Percentiles rank a stretch among this genome's conserved stretches.
Evolutionary conservation across 2,329 filamentous ascomycete species (phyloP).

Genomic region (Colletotrichum somersetense): DNA sequence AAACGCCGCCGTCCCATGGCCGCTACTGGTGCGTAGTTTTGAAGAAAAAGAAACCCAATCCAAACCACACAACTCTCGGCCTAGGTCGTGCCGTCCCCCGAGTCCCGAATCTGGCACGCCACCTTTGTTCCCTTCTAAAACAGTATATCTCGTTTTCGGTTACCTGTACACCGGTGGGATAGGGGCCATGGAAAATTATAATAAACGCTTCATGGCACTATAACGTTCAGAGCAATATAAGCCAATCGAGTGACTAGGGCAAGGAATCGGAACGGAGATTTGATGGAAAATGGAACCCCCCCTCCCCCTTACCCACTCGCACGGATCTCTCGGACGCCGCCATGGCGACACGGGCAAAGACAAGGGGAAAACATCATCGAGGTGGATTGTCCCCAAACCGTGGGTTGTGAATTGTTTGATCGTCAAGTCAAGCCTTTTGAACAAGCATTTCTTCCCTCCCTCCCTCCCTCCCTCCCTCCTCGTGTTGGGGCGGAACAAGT

Average conservation of each 20-base stretch:
- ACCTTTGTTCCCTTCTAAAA: background rate
- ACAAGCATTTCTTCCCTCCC: slow-evolving; percentile 26
- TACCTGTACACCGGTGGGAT: background rate
- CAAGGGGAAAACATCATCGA: background rate
- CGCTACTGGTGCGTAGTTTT: background rate
- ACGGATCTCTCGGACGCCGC: background rate
- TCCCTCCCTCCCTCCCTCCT: background rate
- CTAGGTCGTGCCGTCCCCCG: background rate
- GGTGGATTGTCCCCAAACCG: background rate
- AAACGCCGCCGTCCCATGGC: background rate
- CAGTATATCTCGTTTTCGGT: background rate
- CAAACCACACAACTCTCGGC: background rate
- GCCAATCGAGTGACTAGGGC: background rate
- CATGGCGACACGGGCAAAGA: background rate
- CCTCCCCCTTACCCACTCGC: background rate
- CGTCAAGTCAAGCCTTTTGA: slow-evolving; percentile 32
- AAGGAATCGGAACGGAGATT: background rate
- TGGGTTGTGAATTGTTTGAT: slow-evolving; percentile 22
- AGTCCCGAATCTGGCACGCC: background rate
- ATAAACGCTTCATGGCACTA: background rate
- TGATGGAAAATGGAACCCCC: background rate
- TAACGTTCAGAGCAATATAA: background rate
- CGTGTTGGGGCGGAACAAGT: background rate
- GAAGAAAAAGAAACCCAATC: background rate
- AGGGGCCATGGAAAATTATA: background rate